Percentiles rank a stretch among this genome's conserved stretches.
Evolutionary conservation across 1,139 yeast genomes (phyloP).

Genomic region (Protomyces inouyei): DNA sequence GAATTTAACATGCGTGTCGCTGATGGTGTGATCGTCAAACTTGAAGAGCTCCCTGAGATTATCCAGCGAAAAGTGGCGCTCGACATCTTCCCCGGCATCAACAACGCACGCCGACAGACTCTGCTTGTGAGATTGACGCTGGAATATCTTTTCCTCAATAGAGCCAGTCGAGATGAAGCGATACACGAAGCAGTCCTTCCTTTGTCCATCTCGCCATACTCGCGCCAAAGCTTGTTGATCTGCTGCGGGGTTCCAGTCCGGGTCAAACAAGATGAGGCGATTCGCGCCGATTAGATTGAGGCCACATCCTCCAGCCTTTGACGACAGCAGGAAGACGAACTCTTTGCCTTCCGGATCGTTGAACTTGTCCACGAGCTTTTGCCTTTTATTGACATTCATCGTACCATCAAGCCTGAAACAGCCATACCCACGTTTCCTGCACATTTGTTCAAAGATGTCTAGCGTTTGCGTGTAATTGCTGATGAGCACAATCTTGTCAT

Average conservation of each 20-base stretch:
- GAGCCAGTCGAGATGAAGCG: constrained; percentile 92
- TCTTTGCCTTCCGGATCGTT: constrained; percentile 87
- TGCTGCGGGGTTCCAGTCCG: constrained; percentile 99
- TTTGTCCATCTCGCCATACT: constrained; percentile 99
- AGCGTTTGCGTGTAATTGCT: constrained; percentile 92
- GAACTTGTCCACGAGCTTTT: constrained; percentile 82
- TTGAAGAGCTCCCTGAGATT: constrained; percentile 70
- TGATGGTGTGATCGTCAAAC: constrained; percentile 60
- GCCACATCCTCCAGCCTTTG: constrained; percentile 99
- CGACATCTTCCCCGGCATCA: constrained; percentile 94
- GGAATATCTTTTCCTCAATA: constrained; percentile 93
- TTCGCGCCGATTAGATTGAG: constrained; percentile 95
- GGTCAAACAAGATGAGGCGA: constrained; percentile 79
- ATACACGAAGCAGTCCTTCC: constrained; percentile 91
- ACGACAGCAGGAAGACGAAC: constrained; percentile 79
- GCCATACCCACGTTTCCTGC: constrained; percentile 71
- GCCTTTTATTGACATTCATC: constrained; percentile 85
- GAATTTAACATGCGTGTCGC: constrained; percentile 92
- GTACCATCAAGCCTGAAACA: constrained; percentile 87
- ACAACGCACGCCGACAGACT: constrained; percentile 93
- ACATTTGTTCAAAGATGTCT: constrained; percentile 81
- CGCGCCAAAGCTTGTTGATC: constrained; percentile 98
- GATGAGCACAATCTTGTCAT: constrained; percentile 89
- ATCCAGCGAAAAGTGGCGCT: constrained; percentile 80
- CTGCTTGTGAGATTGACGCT: constrained; percentile 93